Conservation (phyloP, 768 basidiomycete genomes). For the Leccinum arenicola region DNA sequence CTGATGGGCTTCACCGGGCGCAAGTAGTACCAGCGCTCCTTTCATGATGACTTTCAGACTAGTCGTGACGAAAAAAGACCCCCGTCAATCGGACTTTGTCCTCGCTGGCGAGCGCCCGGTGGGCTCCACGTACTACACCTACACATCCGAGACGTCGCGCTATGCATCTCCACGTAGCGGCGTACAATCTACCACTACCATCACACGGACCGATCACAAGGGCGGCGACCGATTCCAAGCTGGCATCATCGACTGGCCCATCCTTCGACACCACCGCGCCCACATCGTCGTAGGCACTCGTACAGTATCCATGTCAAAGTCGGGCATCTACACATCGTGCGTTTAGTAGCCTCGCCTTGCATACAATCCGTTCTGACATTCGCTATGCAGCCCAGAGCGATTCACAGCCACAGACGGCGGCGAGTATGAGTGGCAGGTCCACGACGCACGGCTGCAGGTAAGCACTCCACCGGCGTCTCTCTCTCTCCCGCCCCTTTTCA, state of each 20-base stretch:
- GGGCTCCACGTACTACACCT: conserved; percentile 1
- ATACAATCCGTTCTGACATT: not conserved
- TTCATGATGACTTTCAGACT: conserved; percentile 22
- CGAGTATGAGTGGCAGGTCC: conserved; percentile 31
- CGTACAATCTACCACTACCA: conserved; percentile 19
- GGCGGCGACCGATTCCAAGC: conserved; percentile 25
- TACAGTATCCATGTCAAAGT: conserved; percentile 23
- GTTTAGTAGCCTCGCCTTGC: not conserved
- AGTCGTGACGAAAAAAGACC: conserved; percentile 23
- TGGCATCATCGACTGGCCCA: conserved; percentile 31
- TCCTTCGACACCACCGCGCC: not conserved
- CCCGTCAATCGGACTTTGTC: conserved; percentile 24
- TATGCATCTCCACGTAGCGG: conserved; percentile 10
- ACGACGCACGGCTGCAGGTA: conserved; percentile 24
- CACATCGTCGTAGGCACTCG: conserved; percentile 27
- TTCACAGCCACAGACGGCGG: conserved; percentile 21
- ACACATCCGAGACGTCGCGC: not conserved
- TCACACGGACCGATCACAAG: conserved; percentile 18
- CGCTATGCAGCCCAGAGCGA: conserved; percentile 21
- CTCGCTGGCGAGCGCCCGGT: conserved; percentile 1
- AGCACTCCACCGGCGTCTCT: not conserved
- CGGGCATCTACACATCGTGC: conserved; percentile 24
- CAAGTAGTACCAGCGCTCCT: not conserved
- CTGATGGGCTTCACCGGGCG: not conserved
- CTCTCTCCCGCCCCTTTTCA: not conserved